phyloP scores from a whole-genome alignment of 148 eudicot genomes.

The Heliamphora exappendiculata region DNA sequence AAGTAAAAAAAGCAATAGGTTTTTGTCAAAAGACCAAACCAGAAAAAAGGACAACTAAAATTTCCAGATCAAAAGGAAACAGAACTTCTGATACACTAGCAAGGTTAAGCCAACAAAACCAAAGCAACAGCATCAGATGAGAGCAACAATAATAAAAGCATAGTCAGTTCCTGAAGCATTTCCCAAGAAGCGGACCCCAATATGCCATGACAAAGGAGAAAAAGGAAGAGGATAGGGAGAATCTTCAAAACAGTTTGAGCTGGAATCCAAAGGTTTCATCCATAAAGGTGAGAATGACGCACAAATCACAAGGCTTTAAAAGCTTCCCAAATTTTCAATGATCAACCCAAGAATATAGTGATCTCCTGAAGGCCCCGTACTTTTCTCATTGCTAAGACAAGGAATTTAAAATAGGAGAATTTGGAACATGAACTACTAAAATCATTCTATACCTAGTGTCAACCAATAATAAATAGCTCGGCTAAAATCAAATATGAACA shows the following conservation, averaged over 20 bases:
- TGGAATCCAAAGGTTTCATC: background rate
- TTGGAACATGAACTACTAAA: too few relatives aligned
- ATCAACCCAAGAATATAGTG: too few relatives aligned
- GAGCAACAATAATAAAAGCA: too few relatives aligned
- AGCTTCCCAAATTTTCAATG: background rate
- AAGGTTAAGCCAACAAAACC: background rate
- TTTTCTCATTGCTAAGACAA: background rate
- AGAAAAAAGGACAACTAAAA: background rate
- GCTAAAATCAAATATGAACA: too few relatives aligned
- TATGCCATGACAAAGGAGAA: background rate
- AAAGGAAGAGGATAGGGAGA: background rate
- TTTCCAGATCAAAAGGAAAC: background rate
- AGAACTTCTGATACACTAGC: background rate
- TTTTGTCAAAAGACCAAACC: background rate
- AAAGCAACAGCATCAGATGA: background rate
- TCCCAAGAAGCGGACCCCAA: background rate
- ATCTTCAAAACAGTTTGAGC: background rate
- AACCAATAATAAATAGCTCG: too few relatives aligned
- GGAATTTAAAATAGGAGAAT: background rate
- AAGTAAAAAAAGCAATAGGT: too few relatives aligned
- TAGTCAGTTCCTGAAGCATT: background rate
- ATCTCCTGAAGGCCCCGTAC: background rate
- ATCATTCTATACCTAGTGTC: too few relatives aligned
- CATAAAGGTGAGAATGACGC: background rate
- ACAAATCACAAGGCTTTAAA: background rate